Evolutionary conservation across 495 filamentous ascomycete species (phyloP).

Genomic region (Paragyromitra xinjiangensis): DNA sequence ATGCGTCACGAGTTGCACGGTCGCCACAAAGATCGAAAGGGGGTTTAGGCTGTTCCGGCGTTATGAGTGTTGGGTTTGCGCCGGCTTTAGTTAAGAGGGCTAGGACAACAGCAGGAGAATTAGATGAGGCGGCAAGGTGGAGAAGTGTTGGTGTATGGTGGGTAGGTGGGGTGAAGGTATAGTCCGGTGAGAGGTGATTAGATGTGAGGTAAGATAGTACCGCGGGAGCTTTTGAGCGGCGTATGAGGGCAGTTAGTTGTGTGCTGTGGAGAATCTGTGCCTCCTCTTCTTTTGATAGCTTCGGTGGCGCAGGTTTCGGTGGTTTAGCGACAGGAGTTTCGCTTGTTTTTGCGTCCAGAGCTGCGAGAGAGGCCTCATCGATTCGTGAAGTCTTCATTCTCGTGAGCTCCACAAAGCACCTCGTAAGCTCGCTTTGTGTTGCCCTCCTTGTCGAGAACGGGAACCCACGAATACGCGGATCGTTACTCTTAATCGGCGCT

Average conservation of each 20-base stretch:
- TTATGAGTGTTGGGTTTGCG: constrained; percentile 76
- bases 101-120: constrained; percentile 74
- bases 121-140: constrained; percentile 82
- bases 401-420: constrained; percentile 90
- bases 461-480: constrained; percentile 84
- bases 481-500: constrained; percentile 81
- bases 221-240: constrained; percentile 87
- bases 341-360: constrained; percentile 33
- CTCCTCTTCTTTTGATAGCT: constrained; percentile 81
- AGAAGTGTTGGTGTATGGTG: constrained; percentile 86
- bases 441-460: constrained; percentile 95
- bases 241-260: constrained; percentile 86
- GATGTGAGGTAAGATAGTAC: constrained; percentile 82
- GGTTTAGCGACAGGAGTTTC: constrained; percentile 58
- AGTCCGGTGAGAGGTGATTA: constrained; percentile 73
- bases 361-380: constrained; percentile 67
- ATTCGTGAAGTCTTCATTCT: constrained; percentile 83
- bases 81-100: constrained; percentile 79
- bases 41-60: constrained; percentile 72
- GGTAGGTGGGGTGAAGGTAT: constrained; percentile 75
- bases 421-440: constrained; percentile 93
- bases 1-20: constrained; percentile 85
- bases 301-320: constrained; percentile 63
- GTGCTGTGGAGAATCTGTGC: constrained; percentile 78
- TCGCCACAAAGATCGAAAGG: constrained; percentile 89